A percentile compares a stretch with the other conserved stretches of the same genome.
Evolutionary conservation across 2,329 filamentous ascomycete genomes (phyloP).

Genomic region (Sclerotinia subarctica): DNA sequence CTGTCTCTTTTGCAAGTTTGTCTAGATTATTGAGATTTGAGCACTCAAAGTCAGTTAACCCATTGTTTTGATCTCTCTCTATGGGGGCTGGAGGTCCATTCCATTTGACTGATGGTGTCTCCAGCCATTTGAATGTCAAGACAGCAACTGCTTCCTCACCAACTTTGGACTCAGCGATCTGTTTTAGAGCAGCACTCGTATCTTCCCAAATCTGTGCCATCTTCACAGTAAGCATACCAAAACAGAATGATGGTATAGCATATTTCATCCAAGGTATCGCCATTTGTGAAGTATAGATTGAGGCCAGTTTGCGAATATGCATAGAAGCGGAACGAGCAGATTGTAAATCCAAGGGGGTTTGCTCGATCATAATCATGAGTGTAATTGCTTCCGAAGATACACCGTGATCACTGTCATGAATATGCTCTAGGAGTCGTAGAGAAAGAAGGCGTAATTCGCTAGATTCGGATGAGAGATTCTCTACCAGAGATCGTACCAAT

Average conservation of each 20-base stretch:
- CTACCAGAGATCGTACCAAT: slow-evolving; percentile 62
- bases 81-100: slow-evolving; percentile 44
- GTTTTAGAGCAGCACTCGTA: slow-evolving; percentile 69
- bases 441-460: slow-evolving; percentile 71
- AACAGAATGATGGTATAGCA: slow-evolving; percentile 77
- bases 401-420: slow-evolving; percentile 52
- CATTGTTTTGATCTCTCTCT: slow-evolving; percentile 40
- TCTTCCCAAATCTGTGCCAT: slow-evolving; percentile 87
- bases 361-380: slow-evolving; percentile 75
- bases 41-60: slow-evolving; percentile 78
- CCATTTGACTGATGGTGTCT: slow-evolving; percentile 54
- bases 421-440: slow-evolving; percentile 65
- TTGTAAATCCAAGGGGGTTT: slow-evolving; percentile 72
- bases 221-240: slow-evolving; percentile 83
- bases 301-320: slow-evolving; percentile 70
- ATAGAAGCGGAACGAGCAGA: slow-evolving; percentile 77
- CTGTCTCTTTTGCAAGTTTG: slow-evolving; percentile 49
- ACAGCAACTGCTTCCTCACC: slow-evolving; percentile 72
- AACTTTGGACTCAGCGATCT: slow-evolving; percentile 64
- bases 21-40: slow-evolving; percentile 65
- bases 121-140: slow-evolving; percentile 76
- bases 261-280: slow-evolving; percentile 63
- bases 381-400: slow-evolving; percentile 50
- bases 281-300: slow-evolving; percentile 55
- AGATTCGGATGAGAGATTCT: slow-evolving; percentile 72